Evolutionary conservation across 2,329 filamentous ascomycete genomes (phyloP).

Genomic region (Sphaceloma murrayae): DNA sequence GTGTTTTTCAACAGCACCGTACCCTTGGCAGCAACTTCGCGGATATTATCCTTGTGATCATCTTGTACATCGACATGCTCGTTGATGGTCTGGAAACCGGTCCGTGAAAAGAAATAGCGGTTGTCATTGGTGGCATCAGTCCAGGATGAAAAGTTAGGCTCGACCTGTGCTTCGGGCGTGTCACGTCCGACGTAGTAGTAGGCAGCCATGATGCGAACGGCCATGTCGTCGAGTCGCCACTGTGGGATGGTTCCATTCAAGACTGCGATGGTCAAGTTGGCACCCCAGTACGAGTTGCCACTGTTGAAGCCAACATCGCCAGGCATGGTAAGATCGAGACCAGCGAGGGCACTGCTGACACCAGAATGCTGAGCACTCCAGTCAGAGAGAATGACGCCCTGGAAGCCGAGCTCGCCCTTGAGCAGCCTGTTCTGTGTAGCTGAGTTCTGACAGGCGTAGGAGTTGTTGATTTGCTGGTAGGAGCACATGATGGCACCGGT

Average conservation of each 20-base stretch:
- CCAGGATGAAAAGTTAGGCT: conserved; percentile 78
- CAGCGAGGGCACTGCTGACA: conserved; percentile 56
- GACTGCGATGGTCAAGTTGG: conserved; percentile 78
- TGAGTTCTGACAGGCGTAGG: conserved; percentile 70
- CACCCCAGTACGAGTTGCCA: conserved; percentile 67
- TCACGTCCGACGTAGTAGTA: conserved; percentile 56
- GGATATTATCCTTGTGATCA: conserved; percentile 63
- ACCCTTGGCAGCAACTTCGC: conserved; percentile 66
- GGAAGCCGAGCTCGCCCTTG: conserved; percentile 72
- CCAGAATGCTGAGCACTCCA: conserved; percentile 68
- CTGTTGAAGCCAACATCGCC: conserved; percentile 71
- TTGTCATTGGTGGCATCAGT: conserved; percentile 65
- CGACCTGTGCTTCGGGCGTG: conserved; percentile 45
- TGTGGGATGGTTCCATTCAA: conserved; percentile 82
- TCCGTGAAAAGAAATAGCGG: conserved; percentile 52
- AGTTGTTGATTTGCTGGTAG: conserved; percentile 73
- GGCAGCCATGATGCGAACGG: conserved; percentile 63
- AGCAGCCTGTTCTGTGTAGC: conserved; percentile 64
- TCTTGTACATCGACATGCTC: conserved; percentile 73
- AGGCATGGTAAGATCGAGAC: conserved; percentile 82
- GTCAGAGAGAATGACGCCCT: conserved; percentile 68
- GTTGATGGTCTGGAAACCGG: conserved; percentile 59
- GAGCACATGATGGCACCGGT: conserved; percentile 48
- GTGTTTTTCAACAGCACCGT: conserved; percentile 86
- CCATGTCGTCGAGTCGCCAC: conserved; percentile 85